Evolutionary conservation across 768 basidiomycete species (phyloP).

Genomic region (Daedaleopsis sinensis): DNA sequence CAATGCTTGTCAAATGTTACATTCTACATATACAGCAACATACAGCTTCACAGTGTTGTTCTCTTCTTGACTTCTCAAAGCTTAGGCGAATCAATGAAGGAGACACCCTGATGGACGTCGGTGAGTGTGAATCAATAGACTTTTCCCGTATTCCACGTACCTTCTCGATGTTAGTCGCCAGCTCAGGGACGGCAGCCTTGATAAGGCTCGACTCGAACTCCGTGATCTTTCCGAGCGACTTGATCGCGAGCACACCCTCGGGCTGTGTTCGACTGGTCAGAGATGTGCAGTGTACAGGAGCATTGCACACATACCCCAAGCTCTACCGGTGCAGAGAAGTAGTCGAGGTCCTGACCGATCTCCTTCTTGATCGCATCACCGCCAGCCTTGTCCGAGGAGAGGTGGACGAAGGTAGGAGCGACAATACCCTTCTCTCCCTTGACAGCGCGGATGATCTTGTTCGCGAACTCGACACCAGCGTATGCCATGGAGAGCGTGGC

Average conservation of each 20-base stretch:
- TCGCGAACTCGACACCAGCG: constrained; percentile 89
- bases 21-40: constrained; percentile 10
- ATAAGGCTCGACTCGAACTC: constrained; percentile 77
- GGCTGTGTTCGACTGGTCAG: constrained; percentile 43
- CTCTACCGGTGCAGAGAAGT: constrained; percentile 88
- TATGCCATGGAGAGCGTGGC: constrained; percentile 98
- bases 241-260: constrained; percentile 82
- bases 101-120: constrained; percentile 27
- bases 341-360: constrained; percentile 75
- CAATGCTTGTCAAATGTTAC: neutral
- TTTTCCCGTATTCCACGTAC: constrained; percentile 35
- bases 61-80: constrained; percentile 17
- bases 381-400: constrained; percentile 69
- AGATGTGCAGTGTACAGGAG: constrained; percentile 4
- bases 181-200: constrained; percentile 80
- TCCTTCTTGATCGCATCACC: constrained; percentile 77
- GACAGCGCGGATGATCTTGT: constrained; percentile 79
- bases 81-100: constrained; percentile 33
- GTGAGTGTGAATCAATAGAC: neutral
- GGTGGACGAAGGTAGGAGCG: constrained; percentile 83
- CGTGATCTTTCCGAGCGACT: constrained; percentile 75
- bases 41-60: neutral
- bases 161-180: constrained; percentile 70
- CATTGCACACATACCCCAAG: constrained; percentile 64
- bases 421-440: constrained; percentile 89